Evolutionary conservation across 2,329 filamentous ascomycete genomes (phyloP), one percentile per base, ranked within the genome.

Genomic region (Cercospora nicotianae): DNA sequence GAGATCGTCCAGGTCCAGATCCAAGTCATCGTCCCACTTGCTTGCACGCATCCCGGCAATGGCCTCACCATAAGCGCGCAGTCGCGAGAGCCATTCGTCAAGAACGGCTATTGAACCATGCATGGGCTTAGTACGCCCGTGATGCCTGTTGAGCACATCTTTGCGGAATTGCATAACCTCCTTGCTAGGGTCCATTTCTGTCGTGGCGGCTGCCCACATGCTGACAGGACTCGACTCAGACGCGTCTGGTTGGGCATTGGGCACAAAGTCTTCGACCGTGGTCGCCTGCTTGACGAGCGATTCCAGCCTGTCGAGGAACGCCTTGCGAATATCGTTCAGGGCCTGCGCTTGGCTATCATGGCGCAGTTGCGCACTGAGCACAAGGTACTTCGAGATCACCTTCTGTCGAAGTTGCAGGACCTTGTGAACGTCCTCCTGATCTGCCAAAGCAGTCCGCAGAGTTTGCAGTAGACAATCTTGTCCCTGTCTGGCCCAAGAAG

Each of bases 1-100:
- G 64, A 91, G 85, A 69, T 94, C 91, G 68, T 93, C 90, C 68
- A 93, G 90, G 48, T 92, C 87, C 61, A 91, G 87, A 12, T 82
- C 81, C 30, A 89, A 84, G 68, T 92, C 90, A 65, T 92, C 90
- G 70, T 94, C 90, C 91, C 91, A 94, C 65, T 88, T 86, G 71
- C 90, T 87, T 58, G 86, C 86, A 68, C 84, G 87, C 73, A 95
- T 85, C 67, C 87, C 84, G 48, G 88, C 87, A 7, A 93, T 85
- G 3, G 90, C 83, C 18, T 83, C 81, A 53, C 85, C 85, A 13
- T 91, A 86, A 63, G 89, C 87, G 68, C 90, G 86, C n/a, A 96
- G 87, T 5, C 90, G 86, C n/a, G 84, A 83, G 57, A 88, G 86
- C 93, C 94, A 97, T 1, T 85, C 84, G 67, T 88, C 84, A 75